Evolutionary conservation across 2,329 filamentous ascomycete genomes (phyloP).

Genomic region (Xylariaceae sp.): DNA sequence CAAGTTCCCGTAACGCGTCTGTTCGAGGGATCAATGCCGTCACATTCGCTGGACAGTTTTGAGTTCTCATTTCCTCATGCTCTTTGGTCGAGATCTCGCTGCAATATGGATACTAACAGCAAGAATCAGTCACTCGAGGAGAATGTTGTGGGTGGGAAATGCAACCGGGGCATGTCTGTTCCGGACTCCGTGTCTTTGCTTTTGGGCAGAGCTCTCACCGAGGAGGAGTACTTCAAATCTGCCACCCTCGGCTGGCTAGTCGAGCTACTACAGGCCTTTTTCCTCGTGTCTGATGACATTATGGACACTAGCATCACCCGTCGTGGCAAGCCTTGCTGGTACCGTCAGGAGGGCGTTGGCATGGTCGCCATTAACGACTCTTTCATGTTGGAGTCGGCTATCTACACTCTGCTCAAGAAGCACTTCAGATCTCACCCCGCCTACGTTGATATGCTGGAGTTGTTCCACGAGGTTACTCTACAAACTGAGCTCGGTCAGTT

Average conservation of each 20-base stretch:
- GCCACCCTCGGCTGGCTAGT: constrained; percentile 94
- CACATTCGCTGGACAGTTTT: background rate
- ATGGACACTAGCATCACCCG: constrained; percentile 97
- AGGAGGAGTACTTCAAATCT: constrained; percentile 82
- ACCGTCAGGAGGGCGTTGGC: constrained; percentile 80
- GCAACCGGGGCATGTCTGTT: constrained; percentile 97
- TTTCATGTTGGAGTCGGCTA: constrained; percentile 87
- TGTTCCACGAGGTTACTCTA: constrained; percentile 91
- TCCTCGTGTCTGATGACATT: constrained; percentile 97
- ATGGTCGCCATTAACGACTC: constrained; percentile 98
- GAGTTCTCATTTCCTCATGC: background rate
- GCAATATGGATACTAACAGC: constrained; percentile 3
- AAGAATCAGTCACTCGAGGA: constrained; percentile 64
- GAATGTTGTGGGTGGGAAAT: constrained; percentile 93
- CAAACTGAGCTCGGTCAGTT: constrained; percentile 95
- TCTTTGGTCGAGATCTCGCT: background rate
- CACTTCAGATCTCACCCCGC: constrained; percentile 81
- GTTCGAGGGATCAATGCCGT: background rate
- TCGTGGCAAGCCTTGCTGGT: constrained; percentile 94
- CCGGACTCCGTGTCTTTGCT: constrained; percentile 84
- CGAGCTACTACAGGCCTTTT: constrained; percentile 96
- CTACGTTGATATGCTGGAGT: constrained; percentile 88
- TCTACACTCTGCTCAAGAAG: constrained; percentile 90
- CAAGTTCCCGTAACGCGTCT: background rate
- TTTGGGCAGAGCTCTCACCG: constrained; percentile 61